A percentile compares a stretch with the other conserved stretches of the same genome.
Conservation (phyloP, 768 basidiomycete genomes). For the Russula sp. region DNA sequence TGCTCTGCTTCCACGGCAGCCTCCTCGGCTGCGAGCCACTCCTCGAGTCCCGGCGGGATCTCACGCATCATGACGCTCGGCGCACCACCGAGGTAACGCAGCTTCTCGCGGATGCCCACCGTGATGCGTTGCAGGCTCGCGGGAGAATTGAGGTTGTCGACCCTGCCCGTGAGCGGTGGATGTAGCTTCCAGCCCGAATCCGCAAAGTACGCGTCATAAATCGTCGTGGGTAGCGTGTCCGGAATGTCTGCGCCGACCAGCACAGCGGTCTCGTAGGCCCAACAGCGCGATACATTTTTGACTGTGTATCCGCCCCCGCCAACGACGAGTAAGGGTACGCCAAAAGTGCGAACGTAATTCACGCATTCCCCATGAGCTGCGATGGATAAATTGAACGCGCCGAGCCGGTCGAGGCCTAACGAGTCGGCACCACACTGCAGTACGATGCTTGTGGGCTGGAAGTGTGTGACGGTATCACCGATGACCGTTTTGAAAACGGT, state of each 20-base stretch:
- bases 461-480: constrained; percentile 86
- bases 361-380: constrained; percentile 98
- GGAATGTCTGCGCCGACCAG: constrained; percentile 79
- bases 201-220: constrained; percentile 90
- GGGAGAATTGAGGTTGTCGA: constrained; percentile 88
- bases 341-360: constrained; percentile 90
- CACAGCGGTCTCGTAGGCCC: constrained; percentile 97
- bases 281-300: constrained; percentile 96
- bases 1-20: constrained; percentile 61
- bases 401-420: constrained; percentile 88
- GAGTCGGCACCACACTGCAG: constrained; percentile 97
- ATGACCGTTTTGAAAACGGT: constrained; percentile 94
- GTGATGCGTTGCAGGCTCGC: constrained; percentile 82
- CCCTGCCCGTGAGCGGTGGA: constrained; percentile 83
- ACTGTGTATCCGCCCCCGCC: constrained; percentile 98
- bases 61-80: constrained; percentile 97
- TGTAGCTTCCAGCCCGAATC: constrained; percentile 92
- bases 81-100: constrained; percentile 89
- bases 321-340: constrained; percentile 83
- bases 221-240: constrained; percentile 80
- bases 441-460: constrained; percentile 85
- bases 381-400: constrained; percentile 96
- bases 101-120: constrained; percentile 76
- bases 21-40: constrained; percentile 61
- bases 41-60: constrained; percentile 87